Conservation (phyloP, 2,329 filamentous ascomycete species). For the Macroventuria anomochaeta region DNA sequence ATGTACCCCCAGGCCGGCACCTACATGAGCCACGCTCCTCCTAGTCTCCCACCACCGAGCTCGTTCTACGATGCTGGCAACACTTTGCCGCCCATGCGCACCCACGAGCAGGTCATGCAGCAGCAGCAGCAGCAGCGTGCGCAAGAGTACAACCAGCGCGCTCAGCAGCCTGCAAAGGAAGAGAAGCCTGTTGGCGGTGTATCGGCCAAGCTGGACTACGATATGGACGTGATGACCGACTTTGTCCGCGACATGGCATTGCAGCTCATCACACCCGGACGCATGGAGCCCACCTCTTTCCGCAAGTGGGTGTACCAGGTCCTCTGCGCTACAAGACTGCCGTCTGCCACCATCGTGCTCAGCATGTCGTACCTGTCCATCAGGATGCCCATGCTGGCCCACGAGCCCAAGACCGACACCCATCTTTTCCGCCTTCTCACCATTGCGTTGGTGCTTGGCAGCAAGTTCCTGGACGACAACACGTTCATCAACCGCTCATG, state of each 20-base stretch:
- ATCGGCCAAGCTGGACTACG: constrained; percentile 92
- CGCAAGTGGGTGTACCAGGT: constrained; percentile 93
- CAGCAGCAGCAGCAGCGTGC: constrained; percentile 50
- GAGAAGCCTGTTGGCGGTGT: constrained; percentile 81
- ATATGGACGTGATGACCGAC: constrained; percentile 94
- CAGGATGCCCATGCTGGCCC: constrained; percentile 76
- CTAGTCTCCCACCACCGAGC: constrained; percentile 46
- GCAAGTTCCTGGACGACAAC: constrained; percentile 96
- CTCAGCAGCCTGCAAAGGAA: constrained; percentile 59
- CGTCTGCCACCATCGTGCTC: constrained; percentile 87
- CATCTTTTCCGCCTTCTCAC: constrained; percentile 89
- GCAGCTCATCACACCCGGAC: constrained; percentile 69
- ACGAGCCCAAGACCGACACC: constrained; percentile 59
- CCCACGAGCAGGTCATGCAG: constrained; percentile 45
- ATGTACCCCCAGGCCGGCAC: constrained; percentile 51
- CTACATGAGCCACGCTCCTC: constrained; percentile 46
- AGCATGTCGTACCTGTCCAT: constrained; percentile 89
- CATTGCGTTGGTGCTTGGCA: constrained; percentile 82
- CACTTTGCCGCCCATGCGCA: constrained; percentile 57
- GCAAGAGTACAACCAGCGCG: constrained; percentile 49
- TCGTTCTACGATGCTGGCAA: constrained; percentile 55
- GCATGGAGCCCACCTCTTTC: constrained; percentile 73
- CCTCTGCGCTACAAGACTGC: constrained; percentile 85
- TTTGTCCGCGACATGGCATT: constrained; percentile 91
- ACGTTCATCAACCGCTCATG: constrained; percentile 97